phyloP scores from a whole-genome alignment of 352 stramenopile species.

The Phytophthora podocarpi region DNA sequence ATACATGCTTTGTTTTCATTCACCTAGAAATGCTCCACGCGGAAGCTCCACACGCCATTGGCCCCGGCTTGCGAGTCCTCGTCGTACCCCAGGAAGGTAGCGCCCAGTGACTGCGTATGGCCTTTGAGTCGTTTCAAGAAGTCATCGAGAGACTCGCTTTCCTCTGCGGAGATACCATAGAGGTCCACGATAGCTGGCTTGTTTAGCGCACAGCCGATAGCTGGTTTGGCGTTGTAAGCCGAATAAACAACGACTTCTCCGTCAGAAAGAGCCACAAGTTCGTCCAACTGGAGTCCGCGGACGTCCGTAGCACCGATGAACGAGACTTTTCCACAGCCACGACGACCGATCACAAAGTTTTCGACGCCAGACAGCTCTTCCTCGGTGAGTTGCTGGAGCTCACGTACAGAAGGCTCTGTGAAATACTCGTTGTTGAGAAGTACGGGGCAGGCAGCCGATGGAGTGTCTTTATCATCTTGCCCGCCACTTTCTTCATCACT shows the following conservation, averaged over 20 bases:
- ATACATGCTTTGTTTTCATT: slow-evolving; percentile 3
- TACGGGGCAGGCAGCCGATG: slow-evolving; percentile 18
- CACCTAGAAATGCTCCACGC: slow-evolving; percentile 50
- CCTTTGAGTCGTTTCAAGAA: slow-evolving; percentile 47
- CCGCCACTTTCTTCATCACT: not conserved
- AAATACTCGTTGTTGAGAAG: slow-evolving; percentile 48
- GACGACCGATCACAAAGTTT: slow-evolving; percentile 46
- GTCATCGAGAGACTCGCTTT: slow-evolving; percentile 18
- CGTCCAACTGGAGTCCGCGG: slow-evolving; percentile 50
- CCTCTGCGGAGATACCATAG: slow-evolving; percentile 30
- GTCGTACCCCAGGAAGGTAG: slow-evolving; percentile 51
- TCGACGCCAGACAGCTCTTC: slow-evolving; percentile 44
- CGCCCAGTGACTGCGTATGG: slow-evolving; percentile 40
- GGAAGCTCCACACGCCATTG: slow-evolving; percentile 52
- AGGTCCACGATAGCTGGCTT: slow-evolving; percentile 54
- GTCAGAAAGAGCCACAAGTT: slow-evolving; percentile 43
- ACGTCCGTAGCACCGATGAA: slow-evolving; percentile 52
- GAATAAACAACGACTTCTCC: slow-evolving; percentile 55
- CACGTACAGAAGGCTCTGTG: slow-evolving; percentile 36
- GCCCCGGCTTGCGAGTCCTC: not conserved
- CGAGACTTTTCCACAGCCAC: slow-evolving; percentile 40
- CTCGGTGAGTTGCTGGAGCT: slow-evolving; percentile 45
- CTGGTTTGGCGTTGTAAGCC: slow-evolving; percentile 45
- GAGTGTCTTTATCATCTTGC: not conserved
- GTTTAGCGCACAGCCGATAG: slow-evolving; percentile 44